Evolutionary conservation across 73 alveolate species (phyloP).

Genomic region (Stentor roeselii): DNA sequence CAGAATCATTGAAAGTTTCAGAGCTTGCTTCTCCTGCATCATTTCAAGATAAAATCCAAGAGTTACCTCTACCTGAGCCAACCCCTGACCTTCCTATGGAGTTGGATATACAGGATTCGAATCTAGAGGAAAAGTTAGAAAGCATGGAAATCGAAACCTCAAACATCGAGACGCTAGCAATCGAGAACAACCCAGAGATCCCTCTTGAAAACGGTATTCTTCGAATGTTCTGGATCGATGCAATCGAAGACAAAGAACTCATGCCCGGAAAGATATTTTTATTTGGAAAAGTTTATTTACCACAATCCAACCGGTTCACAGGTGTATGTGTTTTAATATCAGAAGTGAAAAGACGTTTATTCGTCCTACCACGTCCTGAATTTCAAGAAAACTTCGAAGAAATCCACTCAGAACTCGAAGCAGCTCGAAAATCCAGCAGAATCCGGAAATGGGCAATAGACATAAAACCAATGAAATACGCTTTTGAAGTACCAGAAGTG

Average conservation of each 20-base stretch:
- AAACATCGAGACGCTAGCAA: not conserved
- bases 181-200: slow-evolving; percentile 38
- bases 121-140: too few species aligned
- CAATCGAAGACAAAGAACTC: slow-evolving; percentile 76
- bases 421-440: slow-evolving; percentile 47
- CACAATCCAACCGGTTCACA: slow-evolving; percentile 50
- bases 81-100: too few species aligned
- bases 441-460: slow-evolving; percentile 57
- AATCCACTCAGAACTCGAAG: slow-evolving; percentile 66
- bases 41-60: too few species aligned
- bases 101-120: too few species aligned
- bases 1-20: too few species aligned
- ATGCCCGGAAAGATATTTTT: slow-evolving; percentile 48
- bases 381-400: slow-evolving; percentile 48
- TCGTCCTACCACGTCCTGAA: slow-evolving; percentile 64
- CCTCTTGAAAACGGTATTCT: slow-evolving; percentile 61
- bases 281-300: slow-evolving; percentile 80
- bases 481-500: slow-evolving; percentile 87
- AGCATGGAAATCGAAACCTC: not conserved
- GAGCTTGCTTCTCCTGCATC: too few species aligned
- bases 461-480: slow-evolving; percentile 70
- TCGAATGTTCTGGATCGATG: slow-evolving; percentile 85
- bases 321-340: slow-evolving; percentile 65
- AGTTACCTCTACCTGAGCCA: too few species aligned
- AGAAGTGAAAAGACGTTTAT: slow-evolving; percentile 68